Evolutionary conservation across 371 early-diverging fungal genomes (phyloP).

Genomic region (Cladochytrium tenue): DNA sequence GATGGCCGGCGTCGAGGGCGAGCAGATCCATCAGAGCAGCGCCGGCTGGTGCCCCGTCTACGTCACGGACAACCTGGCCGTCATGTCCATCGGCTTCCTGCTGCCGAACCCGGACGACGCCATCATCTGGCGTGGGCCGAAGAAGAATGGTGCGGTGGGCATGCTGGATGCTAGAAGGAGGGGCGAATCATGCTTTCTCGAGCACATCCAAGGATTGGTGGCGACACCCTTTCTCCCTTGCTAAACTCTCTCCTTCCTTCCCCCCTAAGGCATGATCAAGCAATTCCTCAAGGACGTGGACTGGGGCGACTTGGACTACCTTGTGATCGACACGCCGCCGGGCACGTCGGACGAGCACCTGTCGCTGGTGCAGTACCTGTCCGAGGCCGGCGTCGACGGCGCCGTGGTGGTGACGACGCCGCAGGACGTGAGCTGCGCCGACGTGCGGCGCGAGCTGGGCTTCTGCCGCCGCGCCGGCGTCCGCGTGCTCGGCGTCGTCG

Average conservation of each 20-base stretch:
- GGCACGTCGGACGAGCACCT: slow-evolving; percentile 74
- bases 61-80: slow-evolving; percentile 79
- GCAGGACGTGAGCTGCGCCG: slow-evolving; percentile 62
- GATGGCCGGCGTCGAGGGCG: slow-evolving; percentile 86
- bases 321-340: slow-evolving; percentile 75
- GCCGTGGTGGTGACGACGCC: slow-evolving; percentile 70
- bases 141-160: slow-evolving; percentile 52
- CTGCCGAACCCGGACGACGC: slow-evolving; percentile 55
- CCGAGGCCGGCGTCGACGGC: slow-evolving; percentile 39
- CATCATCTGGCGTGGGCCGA: slow-evolving; percentile 72
- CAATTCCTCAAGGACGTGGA: slow-evolving; percentile 63
- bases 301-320: slow-evolving; percentile 60
- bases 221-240: no score
- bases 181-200: background rate
- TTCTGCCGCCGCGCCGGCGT: slow-evolving; percentile 57
- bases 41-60: slow-evolving; percentile 91
- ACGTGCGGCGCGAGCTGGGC: slow-evolving; percentile 55
- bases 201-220: no score
- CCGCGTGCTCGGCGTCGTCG: slow-evolving; percentile 63
- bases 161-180: background rate
- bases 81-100: slow-evolving; percentile 64
- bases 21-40: slow-evolving; percentile 79
- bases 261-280: slow-evolving; percentile 53
- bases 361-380: slow-evolving; percentile 46
- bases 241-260: background rate